Percentiles rank a stretch among this genome's conserved stretches.
These are phyloP conservation scores for Pythium sukuiense DNA, from an alignment of 352 stramenopile genomes.

Conservation along the genomic window DNA sequence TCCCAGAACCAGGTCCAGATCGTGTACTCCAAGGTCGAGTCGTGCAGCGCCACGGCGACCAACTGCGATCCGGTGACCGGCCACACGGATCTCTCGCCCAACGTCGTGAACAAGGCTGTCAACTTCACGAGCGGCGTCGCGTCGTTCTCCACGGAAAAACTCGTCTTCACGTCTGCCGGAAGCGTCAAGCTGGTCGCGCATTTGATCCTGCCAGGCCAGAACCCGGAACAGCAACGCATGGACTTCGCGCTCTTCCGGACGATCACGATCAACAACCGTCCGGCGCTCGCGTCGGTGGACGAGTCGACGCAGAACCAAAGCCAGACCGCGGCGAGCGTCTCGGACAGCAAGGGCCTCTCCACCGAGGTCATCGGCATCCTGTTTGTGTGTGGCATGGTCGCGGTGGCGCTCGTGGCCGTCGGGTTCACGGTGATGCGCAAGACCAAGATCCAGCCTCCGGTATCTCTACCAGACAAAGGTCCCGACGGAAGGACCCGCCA, in stretches of 20 bases:
- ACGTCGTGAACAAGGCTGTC: constrained; percentile 46
- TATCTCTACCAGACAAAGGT: constrained; percentile 23
- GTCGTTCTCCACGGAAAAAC: constrained; percentile 53
- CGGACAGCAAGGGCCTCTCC: constrained; percentile 41
- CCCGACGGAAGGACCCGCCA: constrained; percentile 24
- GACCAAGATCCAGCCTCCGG: constrained; percentile 15
- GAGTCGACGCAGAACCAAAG: constrained; percentile 27
- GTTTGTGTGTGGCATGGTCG: constrained; percentile 73
- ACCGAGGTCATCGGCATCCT: constrained; percentile 63
- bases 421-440: constrained; percentile 67
- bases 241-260: constrained; percentile 57
- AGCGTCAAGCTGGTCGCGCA: constrained; percentile 62
- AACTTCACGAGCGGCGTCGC: constrained; percentile 57
- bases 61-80: constrained; percentile 62
- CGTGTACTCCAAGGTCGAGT: constrained; percentile 52
- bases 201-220: constrained; percentile 54
- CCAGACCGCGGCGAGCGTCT: constrained; percentile 31
- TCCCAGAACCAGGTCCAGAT: constrained; percentile 57
- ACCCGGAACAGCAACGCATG: constrained; percentile 42
- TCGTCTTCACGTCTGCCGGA: constrained; percentile 49
- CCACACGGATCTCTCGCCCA: constrained; percentile 40
- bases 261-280: constrained; percentile 48
- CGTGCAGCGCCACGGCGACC: constrained; percentile 34
- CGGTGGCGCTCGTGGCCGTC: constrained; percentile 56
- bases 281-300: constrained; percentile 19